A percentile compares a stretch with the other conserved stretches of the same genome.
Conservation (phyloP, 176 grass and related monocot species). For the Bonia amplexicaulis region DNA sequence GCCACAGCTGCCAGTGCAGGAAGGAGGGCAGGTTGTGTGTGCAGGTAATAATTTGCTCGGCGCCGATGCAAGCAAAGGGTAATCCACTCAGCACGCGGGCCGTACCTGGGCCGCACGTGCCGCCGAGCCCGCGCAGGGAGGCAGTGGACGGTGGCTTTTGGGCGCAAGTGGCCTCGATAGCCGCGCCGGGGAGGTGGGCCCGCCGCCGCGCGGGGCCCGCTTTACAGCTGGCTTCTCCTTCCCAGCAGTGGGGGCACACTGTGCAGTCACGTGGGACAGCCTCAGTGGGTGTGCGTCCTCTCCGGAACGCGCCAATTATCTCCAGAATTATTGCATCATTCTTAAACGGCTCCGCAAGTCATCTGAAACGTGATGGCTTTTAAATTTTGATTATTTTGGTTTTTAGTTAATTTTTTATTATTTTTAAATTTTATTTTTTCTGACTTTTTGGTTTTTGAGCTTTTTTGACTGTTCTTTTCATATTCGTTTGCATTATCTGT, state of each 20-base stretch:
- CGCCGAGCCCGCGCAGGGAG: constrained; percentile 20
- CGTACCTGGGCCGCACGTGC: constrained; percentile 45
- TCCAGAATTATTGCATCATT: constrained; percentile 18
- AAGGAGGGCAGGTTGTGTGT: not conserved
- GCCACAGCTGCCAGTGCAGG: not conserved
- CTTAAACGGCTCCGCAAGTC: no score
- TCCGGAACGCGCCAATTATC: constrained; percentile 27
- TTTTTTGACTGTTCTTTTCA: no score
- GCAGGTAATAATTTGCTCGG: not conserved
- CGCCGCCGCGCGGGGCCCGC: not conserved
- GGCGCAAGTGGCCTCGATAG: constrained; percentile 25
- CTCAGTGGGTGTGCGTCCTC: not conserved
- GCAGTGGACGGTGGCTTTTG: constrained; percentile 60
- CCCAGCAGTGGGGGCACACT: not conserved
- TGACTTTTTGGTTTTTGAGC: no score
- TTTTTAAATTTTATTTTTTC: no score
- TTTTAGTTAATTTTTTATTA: no score
- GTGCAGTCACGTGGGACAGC: constrained; percentile 46
- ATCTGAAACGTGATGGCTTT: no score
- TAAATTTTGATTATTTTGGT: no score
- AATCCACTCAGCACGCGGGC: constrained; percentile 8
- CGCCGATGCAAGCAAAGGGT: not conserved
- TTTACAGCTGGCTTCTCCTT: constrained; percentile 40
- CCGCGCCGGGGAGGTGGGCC: constrained; percentile 16
- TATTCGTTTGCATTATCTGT: no score